Base-by-base conservation (phyloP, 2,329 filamentous ascomycete species). In the Fusarium decemcellulare region DNA sequence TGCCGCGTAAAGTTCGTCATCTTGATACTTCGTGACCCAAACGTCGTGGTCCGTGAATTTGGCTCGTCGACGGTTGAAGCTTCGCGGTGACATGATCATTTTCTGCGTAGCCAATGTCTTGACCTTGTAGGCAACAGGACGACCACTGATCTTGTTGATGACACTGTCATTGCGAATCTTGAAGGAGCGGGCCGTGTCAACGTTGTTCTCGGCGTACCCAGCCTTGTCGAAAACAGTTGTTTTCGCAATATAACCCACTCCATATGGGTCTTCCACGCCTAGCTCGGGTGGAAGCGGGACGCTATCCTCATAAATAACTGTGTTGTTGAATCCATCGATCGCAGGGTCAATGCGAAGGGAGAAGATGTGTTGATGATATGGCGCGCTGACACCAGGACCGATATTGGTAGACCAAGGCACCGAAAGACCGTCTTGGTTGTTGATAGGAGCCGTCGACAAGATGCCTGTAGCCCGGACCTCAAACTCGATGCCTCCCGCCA, bases 331-430 rank as follows among this genome's bases (percentile, higher is more conserved):
- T 5, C 88, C 88, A 70, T 90, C 88, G 47, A 91, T 81, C 27
- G 85, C 85, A 0, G 88, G 88, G 69, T 91, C 88, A 32, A 91
- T 85, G 3, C 88, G 84, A 44, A 88, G 74, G n/a, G 81, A 85
- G 74, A 92, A 91, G 53, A 91, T 82, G 77, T 91, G 89, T 71
- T 92, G 89, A 70, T 91, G 89, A 74, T 91, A 88, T 43, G 87
- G 86, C 0, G 88, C 89, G 7, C 91, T 78, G 0, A 87, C 86
- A 0, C 89, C 89, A 0, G 85, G 84, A 1, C 82, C 27, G 42
- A 44, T 27, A 8, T 90, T 82, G 54, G 87, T 91, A 10, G 86
- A 87, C 73, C 85, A 90, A 1, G 76, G 78, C 30, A 75, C 87
- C 14, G 76, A 77, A 27, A 84, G 85, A 57, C 88, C 88, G 65